Conservation (phyloP, 176 grass and related monocot genomes). For the Aegilops longissima region DNA sequence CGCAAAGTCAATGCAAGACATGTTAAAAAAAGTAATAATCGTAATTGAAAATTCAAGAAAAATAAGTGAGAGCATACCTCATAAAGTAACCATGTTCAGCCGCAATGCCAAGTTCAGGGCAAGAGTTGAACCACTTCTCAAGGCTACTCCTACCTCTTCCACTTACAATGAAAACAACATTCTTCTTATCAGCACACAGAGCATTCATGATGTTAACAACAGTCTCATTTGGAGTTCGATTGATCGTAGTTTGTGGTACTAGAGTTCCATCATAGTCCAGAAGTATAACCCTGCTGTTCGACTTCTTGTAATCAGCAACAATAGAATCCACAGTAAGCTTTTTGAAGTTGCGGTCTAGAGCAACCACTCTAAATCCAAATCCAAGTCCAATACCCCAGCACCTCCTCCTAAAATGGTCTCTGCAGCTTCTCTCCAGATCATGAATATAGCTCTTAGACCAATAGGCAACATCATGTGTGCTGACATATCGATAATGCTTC, state of each 20-base stretch:
- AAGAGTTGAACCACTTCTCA: slow-evolving; percentile 55
- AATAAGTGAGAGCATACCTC: slow-evolving; percentile 34
- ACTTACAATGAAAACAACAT: slow-evolving; percentile 53
- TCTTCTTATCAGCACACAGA: slow-evolving; percentile 43
- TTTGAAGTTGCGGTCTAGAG: slow-evolving; percentile 54
- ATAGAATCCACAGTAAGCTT: slow-evolving; percentile 53
- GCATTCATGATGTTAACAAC: slow-evolving; percentile 52
- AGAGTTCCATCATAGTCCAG: slow-evolving; percentile 53
- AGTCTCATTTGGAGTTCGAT: slow-evolving; percentile 40
- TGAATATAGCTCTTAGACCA: slow-evolving; percentile 53
- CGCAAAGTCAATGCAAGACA: not conserved
- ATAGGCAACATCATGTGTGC: slow-evolving; percentile 46
- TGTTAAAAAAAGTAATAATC: not conserved
- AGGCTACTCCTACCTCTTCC: slow-evolving; percentile 52
- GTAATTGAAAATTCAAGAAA: not conserved
- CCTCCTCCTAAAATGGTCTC: slow-evolving; percentile 54
- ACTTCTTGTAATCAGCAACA: slow-evolving; percentile 51
- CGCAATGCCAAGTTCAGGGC: slow-evolving; percentile 60
- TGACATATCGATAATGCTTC: slow-evolving; percentile 49
- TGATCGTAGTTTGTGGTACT: slow-evolving; percentile 46
- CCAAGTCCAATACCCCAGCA: slow-evolving; percentile 50
- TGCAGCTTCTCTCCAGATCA: slow-evolving; percentile 46
- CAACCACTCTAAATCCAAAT: slow-evolving; percentile 61
- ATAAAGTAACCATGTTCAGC: slow-evolving; percentile 74
- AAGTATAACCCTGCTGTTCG: slow-evolving; percentile 50